A percentile compares a stretch with the other conserved stretches of the same genome.
Conservation (phyloP, 129 eudicot species). For the Helianthus tuberosus region DNA sequence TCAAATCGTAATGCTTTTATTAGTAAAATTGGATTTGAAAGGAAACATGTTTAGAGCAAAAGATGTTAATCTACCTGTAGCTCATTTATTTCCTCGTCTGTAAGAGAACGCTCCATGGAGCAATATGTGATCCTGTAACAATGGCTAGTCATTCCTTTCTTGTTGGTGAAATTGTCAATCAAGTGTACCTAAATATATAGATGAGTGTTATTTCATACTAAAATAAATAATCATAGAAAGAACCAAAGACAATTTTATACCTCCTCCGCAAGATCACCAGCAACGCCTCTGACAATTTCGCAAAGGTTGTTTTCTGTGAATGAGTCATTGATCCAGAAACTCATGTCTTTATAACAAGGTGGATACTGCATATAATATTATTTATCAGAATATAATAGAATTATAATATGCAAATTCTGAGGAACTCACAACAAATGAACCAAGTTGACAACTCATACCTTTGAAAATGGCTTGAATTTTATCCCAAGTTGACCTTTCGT, state of each 20-base stretch:
- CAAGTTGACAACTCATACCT: conserved; percentile 43
- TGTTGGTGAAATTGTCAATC: conserved; percentile 89
- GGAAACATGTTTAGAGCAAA: neutral
- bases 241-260: conserved; percentile 27
- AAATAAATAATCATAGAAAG: neutral
- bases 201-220: neutral
- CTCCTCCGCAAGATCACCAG: conserved; percentile 97
- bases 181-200: conserved; percentile 49
- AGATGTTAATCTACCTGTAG: conserved; percentile 58
- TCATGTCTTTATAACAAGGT: conserved; percentile 90
- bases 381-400: neutral
- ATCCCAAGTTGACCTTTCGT: conserved; percentile 77
- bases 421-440: neutral
- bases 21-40: neutral
- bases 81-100: conserved; percentile 85
- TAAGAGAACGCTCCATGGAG: conserved; percentile 91
- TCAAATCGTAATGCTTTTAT: neutral
- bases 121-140: conserved; percentile 87
- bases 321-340: conserved; percentile 91
- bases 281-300: conserved; percentile 89
- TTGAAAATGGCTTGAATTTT: conserved; percentile 83
- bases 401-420: neutral
- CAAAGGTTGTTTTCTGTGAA: conserved; percentile 94
- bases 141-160: conserved; percentile 96
- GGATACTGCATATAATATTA: conserved; percentile 62